Evolutionary conservation across 2,329 filamentous ascomycete species (phyloP).

Genomic region (Ascochyta rabiei): DNA sequence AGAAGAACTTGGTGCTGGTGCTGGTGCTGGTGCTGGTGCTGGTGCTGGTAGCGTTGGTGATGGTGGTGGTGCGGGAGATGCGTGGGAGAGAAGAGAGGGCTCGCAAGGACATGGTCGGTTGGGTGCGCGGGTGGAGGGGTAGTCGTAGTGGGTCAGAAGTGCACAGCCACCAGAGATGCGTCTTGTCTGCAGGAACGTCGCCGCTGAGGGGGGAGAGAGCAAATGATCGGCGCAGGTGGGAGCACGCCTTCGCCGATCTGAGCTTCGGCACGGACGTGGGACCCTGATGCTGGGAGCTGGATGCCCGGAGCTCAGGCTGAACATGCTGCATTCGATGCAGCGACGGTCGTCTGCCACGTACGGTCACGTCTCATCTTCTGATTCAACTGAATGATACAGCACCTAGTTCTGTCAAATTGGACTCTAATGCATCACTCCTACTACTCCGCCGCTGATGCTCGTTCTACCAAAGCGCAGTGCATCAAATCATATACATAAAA

Average conservation of each 20-base stretch:
- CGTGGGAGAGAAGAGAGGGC: constrained; percentile 8
- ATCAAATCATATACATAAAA: background rate
- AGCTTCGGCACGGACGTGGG: constrained; percentile 1
- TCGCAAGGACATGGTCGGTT: constrained; percentile 10
- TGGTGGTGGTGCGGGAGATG: background rate
- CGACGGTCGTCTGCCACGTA: background rate
- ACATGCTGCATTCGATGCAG: too few relatives aligned
- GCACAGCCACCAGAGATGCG: constrained; percentile 12
- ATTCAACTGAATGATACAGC: background rate
- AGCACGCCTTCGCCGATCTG: constrained; percentile 17
- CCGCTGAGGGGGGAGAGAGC: constrained; percentile 3
- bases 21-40: background rate
- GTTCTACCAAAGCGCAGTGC: background rate
- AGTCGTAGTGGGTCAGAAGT: constrained; percentile 1
- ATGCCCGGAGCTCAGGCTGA: background rate
- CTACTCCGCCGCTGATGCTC: constrained; percentile 9
- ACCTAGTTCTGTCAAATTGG: background rate
- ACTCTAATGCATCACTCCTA: background rate
- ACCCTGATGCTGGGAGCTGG: background rate
- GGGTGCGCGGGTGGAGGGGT: constrained; percentile 5
- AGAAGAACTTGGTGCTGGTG: background rate
- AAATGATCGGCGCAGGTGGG: constrained; percentile 6
- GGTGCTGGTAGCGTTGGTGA: background rate
- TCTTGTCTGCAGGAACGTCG: background rate
- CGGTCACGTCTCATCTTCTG: background rate